A percentile compares a stretch with the other conserved stretches of the same genome.
Conservation (phyloP, 176 grass and related monocot species). For the Avena eriantha region DNA sequence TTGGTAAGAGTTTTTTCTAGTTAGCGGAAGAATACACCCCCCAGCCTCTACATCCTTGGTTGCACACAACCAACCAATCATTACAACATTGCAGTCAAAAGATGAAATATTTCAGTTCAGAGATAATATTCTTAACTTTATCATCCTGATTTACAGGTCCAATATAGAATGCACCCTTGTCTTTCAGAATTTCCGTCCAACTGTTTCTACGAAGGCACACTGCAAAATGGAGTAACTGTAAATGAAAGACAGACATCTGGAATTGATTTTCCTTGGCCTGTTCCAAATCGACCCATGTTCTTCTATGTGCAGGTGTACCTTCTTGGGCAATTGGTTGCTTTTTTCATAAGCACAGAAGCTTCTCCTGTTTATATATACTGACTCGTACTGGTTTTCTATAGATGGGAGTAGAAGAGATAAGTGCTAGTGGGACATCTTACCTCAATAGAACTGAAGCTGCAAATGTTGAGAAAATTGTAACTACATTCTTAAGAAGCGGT, state of each 20-base stretch:
- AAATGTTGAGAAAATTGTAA: slow-evolving; percentile 99
- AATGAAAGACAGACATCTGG: slow-evolving; percentile 92
- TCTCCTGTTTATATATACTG: background rate
- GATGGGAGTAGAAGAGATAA: slow-evolving; percentile 99
- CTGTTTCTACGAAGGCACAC: slow-evolving; percentile 98
- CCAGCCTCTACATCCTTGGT: background rate
- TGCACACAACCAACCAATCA: background rate
- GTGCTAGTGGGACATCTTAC: slow-evolving; percentile 97
- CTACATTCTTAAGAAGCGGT: slow-evolving; percentile 95
- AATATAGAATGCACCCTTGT: slow-evolving; percentile 99
- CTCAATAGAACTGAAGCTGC: slow-evolving; percentile 98
- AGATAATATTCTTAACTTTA: slow-evolving; percentile 8
- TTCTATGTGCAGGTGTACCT: slow-evolving; percentile 98
- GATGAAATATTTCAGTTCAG: slow-evolving; percentile 19
- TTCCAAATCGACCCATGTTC: slow-evolving; percentile 99
- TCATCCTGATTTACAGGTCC: slow-evolving; percentile 68
- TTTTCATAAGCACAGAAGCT: slow-evolving; percentile 6
- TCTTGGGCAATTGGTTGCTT: slow-evolving; percentile 10
- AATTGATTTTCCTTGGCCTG: slow-evolving; percentile 99
- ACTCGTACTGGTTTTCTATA: slow-evolving; percentile 52
- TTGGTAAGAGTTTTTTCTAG: slow-evolving; percentile 15
- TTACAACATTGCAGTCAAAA: slow-evolving; percentile 5
- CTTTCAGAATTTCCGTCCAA: slow-evolving; percentile 99
- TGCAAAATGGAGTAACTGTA: slow-evolving; percentile 99
- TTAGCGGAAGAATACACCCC: background rate